These are phyloP conservation scores for Globisporangium solare DNA, from an alignment of 352 stramenopile species.

Conservation along the genomic window DNA sequence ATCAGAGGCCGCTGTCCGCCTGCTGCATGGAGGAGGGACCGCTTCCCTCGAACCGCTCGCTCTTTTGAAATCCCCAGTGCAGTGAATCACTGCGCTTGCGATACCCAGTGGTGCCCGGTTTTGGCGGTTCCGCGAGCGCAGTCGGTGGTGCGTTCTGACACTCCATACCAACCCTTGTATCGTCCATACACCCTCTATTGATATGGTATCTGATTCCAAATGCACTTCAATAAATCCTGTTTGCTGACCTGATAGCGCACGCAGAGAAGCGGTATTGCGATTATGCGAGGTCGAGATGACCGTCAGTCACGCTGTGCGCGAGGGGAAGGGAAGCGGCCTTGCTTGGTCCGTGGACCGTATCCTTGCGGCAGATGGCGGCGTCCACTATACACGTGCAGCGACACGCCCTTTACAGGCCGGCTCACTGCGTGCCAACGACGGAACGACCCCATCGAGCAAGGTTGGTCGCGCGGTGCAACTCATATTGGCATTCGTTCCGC, in stretches of 20 bases:
- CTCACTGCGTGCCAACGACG: background rate
- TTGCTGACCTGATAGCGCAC: too few species aligned
- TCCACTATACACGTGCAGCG: background rate
- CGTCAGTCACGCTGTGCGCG: background rate
- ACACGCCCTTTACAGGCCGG: slow-evolving; percentile 7
- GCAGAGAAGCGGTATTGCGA: too few species aligned
- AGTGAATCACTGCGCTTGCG: background rate
- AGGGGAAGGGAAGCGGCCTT: background rate
- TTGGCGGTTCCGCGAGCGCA: background rate
- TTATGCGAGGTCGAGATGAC: background rate
- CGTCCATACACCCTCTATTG: background rate
- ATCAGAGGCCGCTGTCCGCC: too few species aligned
- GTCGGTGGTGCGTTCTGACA: background rate
- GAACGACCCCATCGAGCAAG: too few species aligned
- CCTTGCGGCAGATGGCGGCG: background rate
- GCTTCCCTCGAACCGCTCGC: too few species aligned
- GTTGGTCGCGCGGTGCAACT: too few species aligned
- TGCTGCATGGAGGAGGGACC: too few species aligned
- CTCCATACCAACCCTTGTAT: background rate
- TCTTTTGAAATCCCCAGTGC: too few species aligned
- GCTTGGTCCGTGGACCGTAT: background rate
- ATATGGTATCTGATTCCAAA: background rate
- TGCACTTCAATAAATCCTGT: too few species aligned
- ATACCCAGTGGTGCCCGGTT: background rate
- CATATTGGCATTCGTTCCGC: too few species aligned